Evolutionary conservation across 2,329 filamentous ascomycete genomes (phyloP).

Genomic region (Aaosphaeria pasadenensis): DNA sequence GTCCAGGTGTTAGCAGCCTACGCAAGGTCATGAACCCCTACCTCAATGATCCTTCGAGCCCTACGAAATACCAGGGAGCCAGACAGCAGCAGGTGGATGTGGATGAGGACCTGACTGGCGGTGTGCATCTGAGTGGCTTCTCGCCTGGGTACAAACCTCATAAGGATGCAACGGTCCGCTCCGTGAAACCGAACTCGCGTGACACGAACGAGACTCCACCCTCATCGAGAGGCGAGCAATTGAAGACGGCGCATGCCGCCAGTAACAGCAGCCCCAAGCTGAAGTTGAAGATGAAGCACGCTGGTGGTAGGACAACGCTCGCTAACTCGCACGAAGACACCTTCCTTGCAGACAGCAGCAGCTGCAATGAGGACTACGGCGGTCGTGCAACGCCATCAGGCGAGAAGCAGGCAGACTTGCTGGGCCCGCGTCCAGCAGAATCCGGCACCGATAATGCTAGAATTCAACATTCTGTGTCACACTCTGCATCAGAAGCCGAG

Average conservation of each 20-base stretch:
- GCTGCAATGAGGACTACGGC: conserved; percentile 49
- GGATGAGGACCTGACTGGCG: conserved; percentile 22
- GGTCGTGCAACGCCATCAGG: conserved; percentile 29
- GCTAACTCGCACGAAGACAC: conserved; percentile 40
- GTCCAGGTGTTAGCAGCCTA: conserved; percentile 69
- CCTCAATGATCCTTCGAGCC: conserved; percentile 43
- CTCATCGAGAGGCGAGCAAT: conserved; percentile 22
- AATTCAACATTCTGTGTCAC: conserved; percentile 3
- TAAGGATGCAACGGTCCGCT: conserved; percentile 67
- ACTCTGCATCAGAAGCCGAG: conserved; percentile 33
- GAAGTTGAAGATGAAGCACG: conserved; percentile 38
- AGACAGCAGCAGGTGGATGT: conserved; percentile 22
- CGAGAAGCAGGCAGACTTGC: conserved; percentile 18
- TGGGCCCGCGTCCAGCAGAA: conserved; percentile 19
- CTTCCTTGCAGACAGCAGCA: conserved; percentile 52
- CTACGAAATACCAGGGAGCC: conserved; percentile 22
- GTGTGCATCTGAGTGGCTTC: conserved; percentile 57
- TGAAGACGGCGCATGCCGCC: conserved; percentile 18
- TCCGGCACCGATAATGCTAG: conserved; percentile 2
- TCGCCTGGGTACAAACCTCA: conserved; percentile 74
- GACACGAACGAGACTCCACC: conserved; percentile 20
- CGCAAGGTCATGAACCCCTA: conserved; percentile 87
- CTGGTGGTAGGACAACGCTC: conserved; percentile 20
- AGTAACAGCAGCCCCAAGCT: conserved; percentile 32
- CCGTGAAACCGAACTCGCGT: conserved; percentile 53